Conservation (phyloP, 257 asterid genomes). For the Gynochthodes officinalis region DNA sequence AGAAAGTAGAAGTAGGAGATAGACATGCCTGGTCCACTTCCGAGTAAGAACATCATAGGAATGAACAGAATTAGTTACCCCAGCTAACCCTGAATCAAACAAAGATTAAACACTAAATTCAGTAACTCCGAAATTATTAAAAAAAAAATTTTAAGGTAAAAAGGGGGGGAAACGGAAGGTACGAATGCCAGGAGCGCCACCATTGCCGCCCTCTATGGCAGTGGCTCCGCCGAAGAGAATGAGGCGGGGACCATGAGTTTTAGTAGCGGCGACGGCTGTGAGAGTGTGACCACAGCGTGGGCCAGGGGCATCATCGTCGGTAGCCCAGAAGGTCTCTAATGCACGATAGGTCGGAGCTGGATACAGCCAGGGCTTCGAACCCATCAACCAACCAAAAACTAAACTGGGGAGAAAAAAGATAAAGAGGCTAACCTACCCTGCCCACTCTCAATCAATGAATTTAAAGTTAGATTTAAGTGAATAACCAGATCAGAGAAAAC, state of each 20-base stretch:
- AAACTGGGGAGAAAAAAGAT: not conserved
- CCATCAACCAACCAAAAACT: constrained; percentile 20
- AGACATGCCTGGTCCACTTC: constrained; percentile 86
- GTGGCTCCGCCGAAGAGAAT: constrained; percentile 97
- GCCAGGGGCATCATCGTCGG: constrained; percentile 97
- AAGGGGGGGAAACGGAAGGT: constrained; percentile 4
- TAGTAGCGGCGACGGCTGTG: constrained; percentile 89
- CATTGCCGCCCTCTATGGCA: constrained; percentile 88
- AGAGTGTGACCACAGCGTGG: constrained; percentile 95
- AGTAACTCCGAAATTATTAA: constrained; percentile 7
- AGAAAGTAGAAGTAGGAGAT: constrained; percentile 2
- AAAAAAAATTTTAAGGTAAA: too few relatives aligned
- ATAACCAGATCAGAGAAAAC: not conserved
- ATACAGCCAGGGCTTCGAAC: constrained; percentile 44
- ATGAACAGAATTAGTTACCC: constrained; percentile 85
- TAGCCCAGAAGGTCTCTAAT: constrained; percentile 74
- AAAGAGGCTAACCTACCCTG: not conserved
- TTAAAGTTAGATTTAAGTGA: not conserved
- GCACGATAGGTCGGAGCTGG: constrained; percentile 43
- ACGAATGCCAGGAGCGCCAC: constrained; percentile 90
- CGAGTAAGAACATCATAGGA: constrained; percentile 91
- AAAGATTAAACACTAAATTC: constrained; percentile 1
- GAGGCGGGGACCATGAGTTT: constrained; percentile 86
- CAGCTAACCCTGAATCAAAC: constrained; percentile 71
- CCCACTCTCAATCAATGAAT: constrained; percentile 10